These are phyloP conservation scores for Fusarium sp. DNA, from an alignment of 2,329 filamentous ascomycete genomes.

Conservation along the genomic window DNA sequence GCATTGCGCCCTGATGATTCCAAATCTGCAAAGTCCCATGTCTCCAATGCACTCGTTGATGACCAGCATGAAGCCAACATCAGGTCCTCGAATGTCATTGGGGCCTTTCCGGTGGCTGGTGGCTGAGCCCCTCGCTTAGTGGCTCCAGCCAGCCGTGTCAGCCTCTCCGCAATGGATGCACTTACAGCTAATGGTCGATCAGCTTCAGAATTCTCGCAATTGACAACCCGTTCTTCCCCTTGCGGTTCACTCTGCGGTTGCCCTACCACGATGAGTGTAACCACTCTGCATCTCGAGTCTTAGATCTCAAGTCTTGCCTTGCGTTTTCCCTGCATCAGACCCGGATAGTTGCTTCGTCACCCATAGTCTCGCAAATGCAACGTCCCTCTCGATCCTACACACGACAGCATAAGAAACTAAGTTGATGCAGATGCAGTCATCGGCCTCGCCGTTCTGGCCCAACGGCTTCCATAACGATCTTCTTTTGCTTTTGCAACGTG, in stretches of 20 bases:
- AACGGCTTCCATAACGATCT: background rate
- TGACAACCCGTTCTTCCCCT: background rate
- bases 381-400: background rate
- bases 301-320: background rate
- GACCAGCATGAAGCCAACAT: background rate
- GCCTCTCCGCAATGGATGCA: constrained; percentile 25
- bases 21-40: background rate
- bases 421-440: background rate
- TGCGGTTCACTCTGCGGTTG: background rate
- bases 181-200: background rate
- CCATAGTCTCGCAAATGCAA: background rate
- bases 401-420: background rate
- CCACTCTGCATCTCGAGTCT: background rate
- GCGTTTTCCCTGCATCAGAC: background rate
- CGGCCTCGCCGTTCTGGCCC: background rate
- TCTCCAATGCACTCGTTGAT: background rate
- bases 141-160: constrained; percentile 17
- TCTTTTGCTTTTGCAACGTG: background rate
- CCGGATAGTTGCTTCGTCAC: background rate
- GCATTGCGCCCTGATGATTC: background rate
- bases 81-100: background rate
- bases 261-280: background rate
- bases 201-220: background rate
- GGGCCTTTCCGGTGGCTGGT: constrained; percentile 29
- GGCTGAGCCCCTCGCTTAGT: constrained; percentile 20